phyloP scores from a whole-genome alignment of 2,329 filamentous ascomycete species.

The Pseudogymnoascus sp. region DNA sequence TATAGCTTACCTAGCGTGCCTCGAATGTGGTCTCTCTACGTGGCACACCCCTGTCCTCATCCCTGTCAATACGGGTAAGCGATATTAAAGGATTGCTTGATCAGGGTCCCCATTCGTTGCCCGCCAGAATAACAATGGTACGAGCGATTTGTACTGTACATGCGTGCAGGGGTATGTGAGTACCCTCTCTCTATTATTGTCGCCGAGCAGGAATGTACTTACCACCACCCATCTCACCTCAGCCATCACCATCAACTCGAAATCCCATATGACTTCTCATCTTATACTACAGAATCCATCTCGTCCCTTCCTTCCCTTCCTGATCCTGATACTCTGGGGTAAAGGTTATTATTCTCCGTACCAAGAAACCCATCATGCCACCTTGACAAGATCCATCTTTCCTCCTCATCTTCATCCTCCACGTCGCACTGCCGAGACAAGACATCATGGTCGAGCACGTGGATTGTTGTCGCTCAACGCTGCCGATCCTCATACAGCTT shows the following conservation, averaged over 20 bases:
- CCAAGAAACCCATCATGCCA: background rate
- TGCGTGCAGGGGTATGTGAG: background rate
- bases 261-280: background rate
- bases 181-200: background rate
- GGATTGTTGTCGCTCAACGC: background rate
- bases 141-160: background rate
- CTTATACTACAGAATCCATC: background rate
- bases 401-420: background rate
- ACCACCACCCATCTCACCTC: too few species aligned
- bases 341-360: background rate
- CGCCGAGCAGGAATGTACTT: background rate
- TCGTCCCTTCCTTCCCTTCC: background rate
- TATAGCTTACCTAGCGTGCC: background rate
- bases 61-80: background rate
- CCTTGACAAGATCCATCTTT: background rate
- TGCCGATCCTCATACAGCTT: conserved; percentile 6
- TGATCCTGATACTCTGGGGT: background rate
- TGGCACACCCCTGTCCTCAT: background rate
- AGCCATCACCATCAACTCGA: background rate
- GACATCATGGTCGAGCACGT: background rate
- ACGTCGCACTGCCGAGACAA: background rate
- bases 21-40: background rate
- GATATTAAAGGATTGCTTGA: conserved; percentile 1
- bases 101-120: background rate
- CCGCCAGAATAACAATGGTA: background rate